These are phyloP conservation scores for Sechiopsis laciniata DNA, from an alignment of 306 rosid genomes.

Conservation along the genomic window DNA sequence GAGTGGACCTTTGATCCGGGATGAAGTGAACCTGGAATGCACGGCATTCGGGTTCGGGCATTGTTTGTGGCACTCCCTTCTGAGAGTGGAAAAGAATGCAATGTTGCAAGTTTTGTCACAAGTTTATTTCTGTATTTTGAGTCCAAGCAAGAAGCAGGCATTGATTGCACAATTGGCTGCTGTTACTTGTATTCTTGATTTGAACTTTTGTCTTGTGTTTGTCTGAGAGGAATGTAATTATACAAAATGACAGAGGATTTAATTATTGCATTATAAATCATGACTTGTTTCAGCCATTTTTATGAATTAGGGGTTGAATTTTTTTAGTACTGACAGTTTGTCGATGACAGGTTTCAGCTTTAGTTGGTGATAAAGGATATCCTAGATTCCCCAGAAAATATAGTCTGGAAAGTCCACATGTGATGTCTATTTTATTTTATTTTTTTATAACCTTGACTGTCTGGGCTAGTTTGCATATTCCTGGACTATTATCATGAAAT, in stretches of 20 bases:
- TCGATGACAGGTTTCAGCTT: not conserved
- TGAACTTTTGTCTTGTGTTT: slow-evolving; percentile 5
- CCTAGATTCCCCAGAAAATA: no score
- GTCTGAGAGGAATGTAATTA: slow-evolving; percentile 23
- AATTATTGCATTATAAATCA: slow-evolving; percentile 9
- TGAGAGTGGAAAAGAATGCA: slow-evolving; percentile 22
- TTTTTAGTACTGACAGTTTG: not conserved
- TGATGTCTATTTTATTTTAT: no score
- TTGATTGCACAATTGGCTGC: slow-evolving; percentile 24
- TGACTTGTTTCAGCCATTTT: not conserved
- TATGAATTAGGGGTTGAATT: not conserved
- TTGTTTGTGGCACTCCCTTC: not conserved
- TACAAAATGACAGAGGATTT: slow-evolving; percentile 12
- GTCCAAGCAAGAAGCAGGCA: slow-evolving; percentile 12
- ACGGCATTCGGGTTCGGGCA: not conserved
- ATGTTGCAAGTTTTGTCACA: slow-evolving; percentile 30
- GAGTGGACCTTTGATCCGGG: no score
- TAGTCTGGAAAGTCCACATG: not conserved
- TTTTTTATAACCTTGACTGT: no score
- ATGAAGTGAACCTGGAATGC: not conserved
- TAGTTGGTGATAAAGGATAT: slow-evolving; percentile 2
- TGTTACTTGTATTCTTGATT: slow-evolving; percentile 18
- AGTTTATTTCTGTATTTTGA: slow-evolving; percentile 31
- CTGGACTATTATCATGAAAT: no score
- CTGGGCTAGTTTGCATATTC: no score